These are phyloP conservation scores for Dothidotthia symphoricarpi DNA, from an alignment of 2,329 filamentous ascomycete genomes.

Conservation along the genomic window DNA sequence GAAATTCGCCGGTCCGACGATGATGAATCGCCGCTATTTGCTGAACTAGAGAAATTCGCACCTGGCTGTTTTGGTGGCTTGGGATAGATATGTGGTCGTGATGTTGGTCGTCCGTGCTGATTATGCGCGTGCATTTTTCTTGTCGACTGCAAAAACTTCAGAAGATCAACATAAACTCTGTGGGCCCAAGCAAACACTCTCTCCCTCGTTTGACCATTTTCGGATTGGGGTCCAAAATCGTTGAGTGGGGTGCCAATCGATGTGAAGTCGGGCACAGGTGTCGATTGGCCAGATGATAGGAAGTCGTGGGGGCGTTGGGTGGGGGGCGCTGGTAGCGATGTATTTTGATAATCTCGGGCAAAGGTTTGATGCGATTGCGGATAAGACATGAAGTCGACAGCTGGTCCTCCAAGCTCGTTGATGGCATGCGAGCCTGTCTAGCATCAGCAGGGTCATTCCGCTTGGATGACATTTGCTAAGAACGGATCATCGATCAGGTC, in stretches of 20 bases:
- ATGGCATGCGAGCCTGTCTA: constrained; percentile 24
- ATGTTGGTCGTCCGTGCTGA: constrained; percentile 43
- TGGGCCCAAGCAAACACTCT: constrained; percentile 48
- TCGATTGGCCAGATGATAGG: constrained; percentile 32
- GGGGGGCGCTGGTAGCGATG: constrained; percentile 16
- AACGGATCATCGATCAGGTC: no score
- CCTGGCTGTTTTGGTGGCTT: constrained; percentile 60
- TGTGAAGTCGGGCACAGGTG: constrained; percentile 25
- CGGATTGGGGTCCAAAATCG: constrained; percentile 45
- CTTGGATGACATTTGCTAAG: no score
- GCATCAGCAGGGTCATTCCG: no score
- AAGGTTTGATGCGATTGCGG: constrained; percentile 24
- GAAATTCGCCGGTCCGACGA: constrained; percentile 37
- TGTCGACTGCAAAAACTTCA: constrained; percentile 50
- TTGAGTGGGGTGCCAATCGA: constrained; percentile 18
- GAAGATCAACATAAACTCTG: constrained; percentile 50
- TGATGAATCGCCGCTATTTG: constrained; percentile 23
- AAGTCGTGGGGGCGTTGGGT: constrained; percentile 28
- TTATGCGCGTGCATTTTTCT: constrained; percentile 43
- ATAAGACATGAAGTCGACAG: constrained; percentile 29
- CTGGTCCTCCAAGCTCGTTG: constrained; percentile 19
- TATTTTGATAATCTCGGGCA: constrained; percentile 30
- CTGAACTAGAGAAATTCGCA: constrained; percentile 48
- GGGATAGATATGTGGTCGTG: constrained; percentile 60
- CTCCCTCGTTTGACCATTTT: constrained; percentile 46